phyloP scores from a whole-genome alignment of 139 green algal species.

The Coelastrella sp. region DNA sequence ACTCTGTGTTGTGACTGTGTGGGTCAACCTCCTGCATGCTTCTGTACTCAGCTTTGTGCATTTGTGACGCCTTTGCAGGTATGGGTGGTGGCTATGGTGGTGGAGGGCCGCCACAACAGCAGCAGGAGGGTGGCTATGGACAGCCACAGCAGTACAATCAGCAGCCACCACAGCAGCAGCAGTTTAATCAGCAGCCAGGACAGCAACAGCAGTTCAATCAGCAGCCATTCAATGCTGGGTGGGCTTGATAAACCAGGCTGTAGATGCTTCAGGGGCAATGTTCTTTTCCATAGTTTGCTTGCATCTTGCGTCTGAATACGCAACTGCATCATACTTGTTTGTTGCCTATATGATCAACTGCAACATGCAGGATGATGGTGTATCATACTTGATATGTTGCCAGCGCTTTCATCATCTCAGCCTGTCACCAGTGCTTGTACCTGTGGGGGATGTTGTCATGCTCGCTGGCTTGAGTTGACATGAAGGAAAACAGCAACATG shows the following conservation, averaged over 20 bases:
- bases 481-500: too few relatives aligned
- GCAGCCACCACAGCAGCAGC: slow-evolving; percentile 23
- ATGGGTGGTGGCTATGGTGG: slow-evolving; percentile 11
- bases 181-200: background rate
- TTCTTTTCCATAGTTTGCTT: too few relatives aligned
- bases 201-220: slow-evolving; percentile 29
- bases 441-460: too few relatives aligned
- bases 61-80: background rate
- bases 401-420: too few relatives aligned
- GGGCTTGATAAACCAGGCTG: background rate
- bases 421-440: too few relatives aligned
- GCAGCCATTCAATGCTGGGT: slow-evolving; percentile 17
- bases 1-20: too few relatives aligned
- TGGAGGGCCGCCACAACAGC: slow-evolving; percentile 25
- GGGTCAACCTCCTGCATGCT: background rate
- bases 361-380: too few relatives aligned
- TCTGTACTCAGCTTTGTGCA: background rate
- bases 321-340: too few relatives aligned
- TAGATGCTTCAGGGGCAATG: background rate
- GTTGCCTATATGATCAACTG: too few relatives aligned
- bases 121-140: background rate
- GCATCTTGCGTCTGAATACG: too few relatives aligned
- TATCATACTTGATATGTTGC: too few relatives aligned
- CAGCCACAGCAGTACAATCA: background rate
- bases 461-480: too few relatives aligned